Conservation (phyloP, 768 basidiomycete genomes). For the Lactarius trivialis region DNA sequence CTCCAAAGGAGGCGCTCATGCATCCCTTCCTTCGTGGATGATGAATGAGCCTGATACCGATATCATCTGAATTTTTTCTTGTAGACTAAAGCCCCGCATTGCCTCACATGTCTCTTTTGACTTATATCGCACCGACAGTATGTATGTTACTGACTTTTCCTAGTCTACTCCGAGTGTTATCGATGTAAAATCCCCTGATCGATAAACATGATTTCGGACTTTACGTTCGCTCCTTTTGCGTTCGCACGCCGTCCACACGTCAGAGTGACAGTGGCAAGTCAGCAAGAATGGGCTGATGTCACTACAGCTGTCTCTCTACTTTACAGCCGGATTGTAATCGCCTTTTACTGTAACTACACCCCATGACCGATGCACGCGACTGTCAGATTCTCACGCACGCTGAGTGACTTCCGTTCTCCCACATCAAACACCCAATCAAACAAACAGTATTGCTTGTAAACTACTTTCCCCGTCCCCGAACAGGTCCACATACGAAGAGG, state of each 20-base stretch:
- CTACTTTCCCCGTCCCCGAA: background rate
- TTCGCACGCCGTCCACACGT: background rate
- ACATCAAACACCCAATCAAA: background rate
- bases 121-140: background rate
- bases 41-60: background rate
- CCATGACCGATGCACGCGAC: too few relatives aligned
- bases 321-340: too few relatives aligned
- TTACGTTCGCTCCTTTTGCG: background rate
- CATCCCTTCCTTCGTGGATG: slow-evolving; percentile 79
- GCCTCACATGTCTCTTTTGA: background rate
- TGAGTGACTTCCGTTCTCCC: too few relatives aligned
- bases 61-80: background rate
- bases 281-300: background rate
- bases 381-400: too few relatives aligned
- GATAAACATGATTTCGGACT: background rate
- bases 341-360: too few relatives aligned
- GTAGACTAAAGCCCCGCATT: background rate
- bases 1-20: slow-evolving; percentile 81
- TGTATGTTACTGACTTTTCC: slow-evolving; percentile 7
- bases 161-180: background rate
- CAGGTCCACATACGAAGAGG: too few relatives aligned
- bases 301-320: too few relatives aligned
- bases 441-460: background rate
- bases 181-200: background rate
- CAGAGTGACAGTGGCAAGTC: background rate